Evolutionary conservation across 208 protist genomes (phyloP).

Genomic region (Trypanosoma boissoni): DNA sequence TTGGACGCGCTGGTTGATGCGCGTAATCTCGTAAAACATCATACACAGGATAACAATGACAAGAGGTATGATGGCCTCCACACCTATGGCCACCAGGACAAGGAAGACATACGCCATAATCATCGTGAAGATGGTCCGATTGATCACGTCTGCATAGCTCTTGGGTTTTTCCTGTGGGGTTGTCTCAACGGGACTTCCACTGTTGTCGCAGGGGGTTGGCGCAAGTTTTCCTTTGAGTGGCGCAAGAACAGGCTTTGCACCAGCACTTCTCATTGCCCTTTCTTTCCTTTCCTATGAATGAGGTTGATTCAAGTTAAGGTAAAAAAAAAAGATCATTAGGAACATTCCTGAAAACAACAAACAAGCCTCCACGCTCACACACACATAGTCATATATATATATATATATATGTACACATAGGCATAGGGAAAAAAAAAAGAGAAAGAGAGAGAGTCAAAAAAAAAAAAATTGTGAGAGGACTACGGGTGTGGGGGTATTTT

Average conservation of each 20-base stretch:
- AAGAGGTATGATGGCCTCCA: constrained; percentile 60
- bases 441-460: constrained; percentile 11
- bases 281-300: constrained; percentile 11
- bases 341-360: too few relatives aligned
- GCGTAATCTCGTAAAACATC: constrained; percentile 89
- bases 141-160: constrained; percentile 69
- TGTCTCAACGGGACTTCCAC: not conserved
- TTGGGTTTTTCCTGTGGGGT: constrained; percentile 26
- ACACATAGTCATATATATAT: not conserved
- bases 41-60: constrained; percentile 60
- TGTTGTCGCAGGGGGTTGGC: not conserved
- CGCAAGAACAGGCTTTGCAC: constrained; percentile 18
- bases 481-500: not conserved
- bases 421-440: constrained; percentile 20
- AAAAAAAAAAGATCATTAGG: too few relatives aligned
- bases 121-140: constrained; percentile 81
- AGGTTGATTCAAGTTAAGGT: too few relatives aligned
- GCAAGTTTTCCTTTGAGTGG: constrained; percentile 17
- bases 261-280: constrained; percentile 15
- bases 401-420: constrained; percentile 1
- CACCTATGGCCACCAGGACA: constrained; percentile 66
- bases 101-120: constrained; percentile 88
- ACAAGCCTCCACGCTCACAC: too few relatives aligned
- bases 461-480: not conserved
- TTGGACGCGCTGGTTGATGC: constrained; percentile 73